Conservation (phyloP, 352 stramenopile genomes). For the Plasmopara viticola region DNA sequence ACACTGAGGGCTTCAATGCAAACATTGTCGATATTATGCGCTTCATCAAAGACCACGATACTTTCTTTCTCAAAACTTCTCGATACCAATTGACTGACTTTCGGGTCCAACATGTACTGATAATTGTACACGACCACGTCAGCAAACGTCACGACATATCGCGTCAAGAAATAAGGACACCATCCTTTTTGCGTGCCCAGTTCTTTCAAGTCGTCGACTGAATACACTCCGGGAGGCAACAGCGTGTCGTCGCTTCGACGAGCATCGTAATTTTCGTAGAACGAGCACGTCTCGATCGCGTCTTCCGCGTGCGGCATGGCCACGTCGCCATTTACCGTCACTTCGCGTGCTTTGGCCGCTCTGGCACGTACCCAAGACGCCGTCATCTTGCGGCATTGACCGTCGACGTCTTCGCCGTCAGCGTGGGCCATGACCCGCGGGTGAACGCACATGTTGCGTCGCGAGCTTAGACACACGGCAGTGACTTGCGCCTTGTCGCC, state of each 20-base stretch:
- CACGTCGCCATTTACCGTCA: conserved; percentile 6
- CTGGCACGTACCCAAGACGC: conserved; percentile 94
- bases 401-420: conserved; percentile 95
- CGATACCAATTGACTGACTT: conserved; percentile 89
- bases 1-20: conserved; percentile 98
- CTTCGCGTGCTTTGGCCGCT: conserved; percentile 25
- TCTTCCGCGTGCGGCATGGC: conserved; percentile 1
- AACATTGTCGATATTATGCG: conserved; percentile 99
- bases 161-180: conserved; percentile 99
- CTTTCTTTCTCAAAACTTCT: conserved; percentile 91
- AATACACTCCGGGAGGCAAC: conserved; percentile 91
- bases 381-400: conserved; percentile 95
- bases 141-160: conserved; percentile 95
- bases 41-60: conserved; percentile 97
- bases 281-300: conserved; percentile 75
- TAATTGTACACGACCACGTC: conserved; percentile 99
- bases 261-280: conserved; percentile 88
- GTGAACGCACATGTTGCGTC: conserved; percentile 99
- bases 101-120: conserved; percentile 99
- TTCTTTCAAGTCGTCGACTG: conserved; percentile 94
- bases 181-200: conserved; percentile 88
- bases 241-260: conserved; percentile 89
- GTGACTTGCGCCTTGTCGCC: conserved; percentile 61
- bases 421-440: conserved; percentile 92
- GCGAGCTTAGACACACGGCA: conserved; percentile 86